A percentile compares a stretch with the other conserved stretches of the same genome.
Conservation (phyloP, 2,329 filamentous ascomycete genomes). For the Apiospora hydei region DNA sequence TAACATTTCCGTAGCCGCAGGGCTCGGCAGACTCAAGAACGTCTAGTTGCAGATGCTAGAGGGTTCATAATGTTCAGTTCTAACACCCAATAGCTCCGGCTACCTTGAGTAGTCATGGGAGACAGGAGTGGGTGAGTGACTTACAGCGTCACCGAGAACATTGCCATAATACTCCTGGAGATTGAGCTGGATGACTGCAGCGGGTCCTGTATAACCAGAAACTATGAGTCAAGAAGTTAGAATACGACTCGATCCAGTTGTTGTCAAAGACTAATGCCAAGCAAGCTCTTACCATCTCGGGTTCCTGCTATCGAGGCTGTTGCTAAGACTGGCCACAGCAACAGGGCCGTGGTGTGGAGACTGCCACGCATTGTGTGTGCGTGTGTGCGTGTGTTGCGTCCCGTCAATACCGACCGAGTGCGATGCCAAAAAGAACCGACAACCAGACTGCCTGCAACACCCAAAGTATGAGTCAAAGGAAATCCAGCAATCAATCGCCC, state of each 20-base stretch:
- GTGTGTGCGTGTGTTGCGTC: background rate
- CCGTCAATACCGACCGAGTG: background rate
- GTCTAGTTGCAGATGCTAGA: conserved; percentile 48
- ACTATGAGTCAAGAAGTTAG: conserved; percentile 27
- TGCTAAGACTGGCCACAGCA: background rate
- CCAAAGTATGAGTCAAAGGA: background rate
- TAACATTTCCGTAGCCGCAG: conserved; percentile 56
- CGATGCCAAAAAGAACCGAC: background rate
- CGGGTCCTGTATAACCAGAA: conserved; percentile 17
- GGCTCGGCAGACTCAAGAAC: conserved; percentile 52
- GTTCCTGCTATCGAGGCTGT: background rate
- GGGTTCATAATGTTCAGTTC: conserved; percentile 26
- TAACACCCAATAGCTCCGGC: background rate
- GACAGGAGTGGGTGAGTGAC: conserved; percentile 28
- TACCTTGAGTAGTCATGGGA: background rate
- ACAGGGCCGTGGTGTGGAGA: conserved; percentile 8
- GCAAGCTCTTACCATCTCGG: background rate
- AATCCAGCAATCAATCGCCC: conserved; percentile 2
- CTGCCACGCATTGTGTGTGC: background rate
- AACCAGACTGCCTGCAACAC: background rate
- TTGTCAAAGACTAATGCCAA: conserved; percentile 23
- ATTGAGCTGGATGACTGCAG: conserved; percentile 39
- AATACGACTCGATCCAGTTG: conserved; percentile 29
- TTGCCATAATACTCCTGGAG: conserved; percentile 31
- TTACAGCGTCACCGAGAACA: conserved; percentile 36